A percentile compares a stretch with the other conserved stretches of the same genome.
phyloP scores from a whole-genome alignment of 192 early-diverging fungal species.

The Coemansia sp. region DNA sequence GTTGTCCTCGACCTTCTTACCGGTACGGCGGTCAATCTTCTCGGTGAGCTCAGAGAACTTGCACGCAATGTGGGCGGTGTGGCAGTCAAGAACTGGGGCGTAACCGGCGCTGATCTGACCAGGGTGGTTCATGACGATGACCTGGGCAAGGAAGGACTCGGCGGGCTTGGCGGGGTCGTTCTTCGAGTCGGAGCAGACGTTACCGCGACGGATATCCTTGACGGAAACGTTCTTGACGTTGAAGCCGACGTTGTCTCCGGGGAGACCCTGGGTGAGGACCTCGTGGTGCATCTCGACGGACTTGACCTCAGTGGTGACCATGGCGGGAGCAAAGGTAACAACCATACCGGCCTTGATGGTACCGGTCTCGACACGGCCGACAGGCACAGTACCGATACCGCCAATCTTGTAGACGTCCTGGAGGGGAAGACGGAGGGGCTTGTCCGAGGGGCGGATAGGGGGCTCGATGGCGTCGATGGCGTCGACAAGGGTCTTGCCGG shows the following conservation, averaged over 20 bases:
- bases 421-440: slow-evolving; percentile 95
- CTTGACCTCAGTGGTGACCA: slow-evolving; percentile 91
- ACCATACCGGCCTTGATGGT: slow-evolving; percentile 91
- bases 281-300: slow-evolving; percentile 99
- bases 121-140: slow-evolving; percentile 96
- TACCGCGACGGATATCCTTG: slow-evolving; percentile 97
- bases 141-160: slow-evolving; percentile 90
- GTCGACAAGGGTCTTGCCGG: slow-evolving; percentile 86
- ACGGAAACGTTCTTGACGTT: slow-evolving; percentile 98
- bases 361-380: slow-evolving; percentile 97
- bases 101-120: slow-evolving; percentile 94
- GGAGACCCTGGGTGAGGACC: slow-evolving; percentile 77
- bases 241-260: slow-evolving; percentile 99
- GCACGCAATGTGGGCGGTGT: slow-evolving; percentile 97
- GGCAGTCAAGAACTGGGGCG: slow-evolving; percentile 93
- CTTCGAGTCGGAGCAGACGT: slow-evolving; percentile 96
- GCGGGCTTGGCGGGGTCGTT: slow-evolving; percentile 94
- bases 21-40: slow-evolving; percentile 96
- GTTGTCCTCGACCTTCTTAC: slow-evolving; percentile 87
- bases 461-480: slow-evolving; percentile 95
- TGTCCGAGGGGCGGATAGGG: slow-evolving; percentile 85
- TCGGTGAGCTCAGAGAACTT: slow-evolving; percentile 87
- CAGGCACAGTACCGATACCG: slow-evolving; percentile 95
- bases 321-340: slow-evolving; percentile 84
- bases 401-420: slow-evolving; percentile 99